Base-by-base conservation (phyloP, 208 protist species). In the Angomonas deanei region DNA sequence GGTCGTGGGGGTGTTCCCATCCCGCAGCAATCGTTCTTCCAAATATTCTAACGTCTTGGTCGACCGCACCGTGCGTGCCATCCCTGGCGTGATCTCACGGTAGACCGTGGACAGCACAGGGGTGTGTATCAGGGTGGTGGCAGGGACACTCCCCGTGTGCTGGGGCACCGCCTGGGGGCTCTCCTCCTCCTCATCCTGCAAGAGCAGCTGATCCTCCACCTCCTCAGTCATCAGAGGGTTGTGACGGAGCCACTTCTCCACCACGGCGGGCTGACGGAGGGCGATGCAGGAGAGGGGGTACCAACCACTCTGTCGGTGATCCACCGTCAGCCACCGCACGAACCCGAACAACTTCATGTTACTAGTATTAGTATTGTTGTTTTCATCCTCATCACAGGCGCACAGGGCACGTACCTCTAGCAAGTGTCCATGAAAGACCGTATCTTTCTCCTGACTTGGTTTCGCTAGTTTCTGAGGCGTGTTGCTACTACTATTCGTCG, bases 1-100 rank as follows among this genome's bases (percentile, higher is more conserved):
- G 8, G 82, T 85, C 28, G 85, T 93, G 15, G 89, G 86, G 17
- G 82, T 90, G 23, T 74, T 64, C 65, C 77, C 78, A 74, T 95
- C 89, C 11, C 89, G 85, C 49, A 88, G 72, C 21, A 95, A 78
- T 0, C 89, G 83, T 69, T 92, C 89, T 63, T 95, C 89, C 47
- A 91, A 64, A 64, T 84, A 95, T 59, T 93, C 84, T 1, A 84
- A 64, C 64, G 75, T 76, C 26, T 86, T 80, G 17, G 70, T 60
- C 8, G 78, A 75, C 21, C 79, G 78, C 49, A 73, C 71, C 11
- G 78, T 87, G 27, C 84, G 83, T 10, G 74, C 74, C 88, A 94
- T 94, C 28, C 85, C 85, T 5, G 83, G 53, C 1, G 88, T 94
- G 4, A 84, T 74, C 54, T 91, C 77, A 26, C 46, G 56, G 30